Evolutionary conservation across 2,329 filamentous ascomycete species (phyloP), one percentile per base, ranked within the genome.

Genomic region (Alternaria alternata): DNA sequence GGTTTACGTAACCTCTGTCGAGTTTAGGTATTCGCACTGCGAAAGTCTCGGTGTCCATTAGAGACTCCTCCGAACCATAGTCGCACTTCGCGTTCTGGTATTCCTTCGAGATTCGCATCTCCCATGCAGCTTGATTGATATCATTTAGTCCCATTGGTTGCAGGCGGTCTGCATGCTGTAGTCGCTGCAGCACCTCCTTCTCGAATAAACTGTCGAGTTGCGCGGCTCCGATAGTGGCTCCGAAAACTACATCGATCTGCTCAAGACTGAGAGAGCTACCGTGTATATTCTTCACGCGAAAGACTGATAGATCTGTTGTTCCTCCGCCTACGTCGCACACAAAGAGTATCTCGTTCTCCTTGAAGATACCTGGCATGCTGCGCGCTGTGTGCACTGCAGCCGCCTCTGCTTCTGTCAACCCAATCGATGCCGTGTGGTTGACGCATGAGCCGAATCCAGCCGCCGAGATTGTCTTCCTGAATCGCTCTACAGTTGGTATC

Each of bases 381-480:
- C 64, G 57, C 3, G 80, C 79, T 1, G 81, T 80, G 67, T 84
- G 81, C 0, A 85, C 82, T 24, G 83, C 84, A 4, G 84, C 83
- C 3, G 84, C 84, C 64, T 86, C 84, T 0, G 84, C 83, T 67
- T 86, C 84, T 0, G 84, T 85, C 28, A 86, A 71, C 0, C 81
- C 82, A 44, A 85, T 82, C 0, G 64, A 71, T 5, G 79, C 77
- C 2, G 62, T 72, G 68, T 85, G 82, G 38, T 71, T 68, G 1
- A 66, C 56, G 22, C 63, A 58, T 4, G 62, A 54, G 2, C 83
- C 85, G 60, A 86, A 87, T 0, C 85, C 85, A 1, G 84, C 82
- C 9, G 78, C 71, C 3, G 70, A 65, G 3, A 86, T 81, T 22
- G 84, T 80, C 1, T 69, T 68, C 57, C 83, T 82, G 72, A 86